phyloP scores from a whole-genome alignment of 768 basidiomycete species.

The Rubroboletus pulcherrimus region DNA sequence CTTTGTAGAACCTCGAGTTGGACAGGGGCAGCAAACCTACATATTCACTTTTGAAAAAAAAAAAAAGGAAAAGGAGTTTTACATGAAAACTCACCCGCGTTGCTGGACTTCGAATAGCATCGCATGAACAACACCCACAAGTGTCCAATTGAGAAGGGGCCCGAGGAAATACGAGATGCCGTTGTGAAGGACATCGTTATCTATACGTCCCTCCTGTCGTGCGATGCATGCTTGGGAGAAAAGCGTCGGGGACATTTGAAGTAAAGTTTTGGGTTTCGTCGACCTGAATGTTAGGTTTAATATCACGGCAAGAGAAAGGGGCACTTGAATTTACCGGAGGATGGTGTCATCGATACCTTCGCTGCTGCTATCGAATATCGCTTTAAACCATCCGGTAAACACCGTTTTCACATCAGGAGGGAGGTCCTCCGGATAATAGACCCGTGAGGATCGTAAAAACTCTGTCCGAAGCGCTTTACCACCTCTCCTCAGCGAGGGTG shows the following conservation, averaged over 20 bases:
- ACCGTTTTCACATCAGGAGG: constrained; percentile 41
- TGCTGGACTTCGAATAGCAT: constrained; percentile 59
- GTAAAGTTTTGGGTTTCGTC: constrained; percentile 63
- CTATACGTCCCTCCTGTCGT: constrained; percentile 51
- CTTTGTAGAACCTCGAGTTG: constrained; percentile 66
- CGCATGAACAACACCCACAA: constrained; percentile 66
- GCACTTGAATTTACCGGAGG: constrained; percentile 43
- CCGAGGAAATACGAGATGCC: constrained; percentile 76
- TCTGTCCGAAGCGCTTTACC: constrained; percentile 44
- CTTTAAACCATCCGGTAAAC: constrained; percentile 66
- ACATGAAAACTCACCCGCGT: constrained; percentile 40
- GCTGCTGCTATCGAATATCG: constrained; percentile 68
- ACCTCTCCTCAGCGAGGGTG: constrained; percentile 44
- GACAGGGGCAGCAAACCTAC: constrained; percentile 44
- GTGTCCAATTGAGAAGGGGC: constrained; percentile 73
- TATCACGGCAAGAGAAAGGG: not conserved
- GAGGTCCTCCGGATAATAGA: constrained; percentile 40
- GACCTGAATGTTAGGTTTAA: constrained; percentile 42
- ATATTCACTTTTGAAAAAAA: not conserved
- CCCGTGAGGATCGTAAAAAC: constrained; percentile 48
- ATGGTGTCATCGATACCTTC: constrained; percentile 85
- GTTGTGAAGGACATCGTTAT: constrained; percentile 64
- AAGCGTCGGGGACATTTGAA: constrained; percentile 64
- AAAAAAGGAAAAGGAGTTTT: not conserved
- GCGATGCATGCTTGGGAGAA: constrained; percentile 59